Evolutionary conservation across 345 rosid genomes (phyloP), one percentile per base, ranked within the genome.

Genomic region (Aurinia saxatilis): DNA sequence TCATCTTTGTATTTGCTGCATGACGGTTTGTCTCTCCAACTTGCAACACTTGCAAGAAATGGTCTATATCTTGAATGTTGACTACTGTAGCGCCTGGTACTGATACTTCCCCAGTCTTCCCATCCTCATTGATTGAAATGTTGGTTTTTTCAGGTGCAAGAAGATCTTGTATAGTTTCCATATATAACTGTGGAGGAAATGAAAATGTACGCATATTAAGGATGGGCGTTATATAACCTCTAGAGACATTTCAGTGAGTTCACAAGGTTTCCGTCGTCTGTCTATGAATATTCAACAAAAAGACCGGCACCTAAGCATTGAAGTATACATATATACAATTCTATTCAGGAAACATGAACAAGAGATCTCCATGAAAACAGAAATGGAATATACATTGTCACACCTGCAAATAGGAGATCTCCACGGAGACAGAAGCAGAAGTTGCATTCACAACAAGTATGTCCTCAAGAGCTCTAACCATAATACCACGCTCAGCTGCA

Each of bases 391-490:
- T 17, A 35, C 1, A 47, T 0, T 12, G 31, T 11, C 58, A 30
- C 74, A 88, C 98, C 96, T 91, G 98, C 76, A 91, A 70, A 75
- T 79, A 88, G 16, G 98, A 91, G 71, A 86, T 78, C 75, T 91
- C 93, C 57, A 91, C 77, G 21, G 77, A 70, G 76, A 81, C 89
- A 37, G 87, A 79, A 66, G 78, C 72, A 55, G 70, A 67, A 18
- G 79, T 72, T 29, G 73, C 74, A 58, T 60, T 76, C 5, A 67
- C 59, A 70, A 67, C 59, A 70, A 86, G 67, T 60, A 92, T 75
- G 64, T 92, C 98, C 71, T 92, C 98, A 0, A 92, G 62, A 61
- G 95, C 87, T 79, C 98, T 82, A 63, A 88, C 91, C 95, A 92
- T 83, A 52, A 88, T 86, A 37, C 95, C 96, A 73, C 95, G 95